Conservation (phyloP, 805 yeast genomes). For the Teunomyces funiuensis region DNA sequence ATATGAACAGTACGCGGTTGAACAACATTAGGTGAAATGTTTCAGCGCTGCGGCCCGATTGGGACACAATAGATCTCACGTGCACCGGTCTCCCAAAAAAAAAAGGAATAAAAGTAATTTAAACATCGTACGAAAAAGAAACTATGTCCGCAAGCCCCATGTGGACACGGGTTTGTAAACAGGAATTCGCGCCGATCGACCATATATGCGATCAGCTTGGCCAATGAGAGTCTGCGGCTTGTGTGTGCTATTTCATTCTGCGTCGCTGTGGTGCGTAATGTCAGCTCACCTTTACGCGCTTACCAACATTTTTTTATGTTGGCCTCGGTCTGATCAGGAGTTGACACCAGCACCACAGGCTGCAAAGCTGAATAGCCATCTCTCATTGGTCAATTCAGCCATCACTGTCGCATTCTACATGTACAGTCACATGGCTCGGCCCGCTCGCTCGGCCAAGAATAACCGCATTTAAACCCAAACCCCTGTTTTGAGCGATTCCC, state of each 20-base stretch:
- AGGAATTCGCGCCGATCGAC: too few species aligned
- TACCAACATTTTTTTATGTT: background rate
- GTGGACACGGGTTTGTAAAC: too few species aligned
- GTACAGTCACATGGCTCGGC: too few species aligned
- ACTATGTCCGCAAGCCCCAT: too few species aligned
- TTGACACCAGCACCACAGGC: background rate
- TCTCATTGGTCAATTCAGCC: background rate
- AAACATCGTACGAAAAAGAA: too few species aligned
- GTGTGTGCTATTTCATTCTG: too few species aligned
- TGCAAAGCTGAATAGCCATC: too few species aligned
- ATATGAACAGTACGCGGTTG: conserved; percentile 69
- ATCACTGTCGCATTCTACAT: too few species aligned
- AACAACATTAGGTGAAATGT: conserved; percentile 47
- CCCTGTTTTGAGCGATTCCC: background rate
- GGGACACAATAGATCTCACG: conserved; percentile 3
- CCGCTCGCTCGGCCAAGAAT: background rate
- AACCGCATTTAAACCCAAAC: background rate
- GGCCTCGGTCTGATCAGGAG: background rate
- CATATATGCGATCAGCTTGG: too few species aligned
- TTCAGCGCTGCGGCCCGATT: background rate
- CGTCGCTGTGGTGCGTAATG: background rate
- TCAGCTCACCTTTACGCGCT: background rate
- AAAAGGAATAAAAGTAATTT: background rate
- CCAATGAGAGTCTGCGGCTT: background rate
- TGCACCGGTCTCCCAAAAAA: background rate